These are phyloP conservation scores for Seiridium unicorne DNA, from an alignment of 2,329 filamentous ascomycete genomes.

Conservation along the genomic window DNA sequence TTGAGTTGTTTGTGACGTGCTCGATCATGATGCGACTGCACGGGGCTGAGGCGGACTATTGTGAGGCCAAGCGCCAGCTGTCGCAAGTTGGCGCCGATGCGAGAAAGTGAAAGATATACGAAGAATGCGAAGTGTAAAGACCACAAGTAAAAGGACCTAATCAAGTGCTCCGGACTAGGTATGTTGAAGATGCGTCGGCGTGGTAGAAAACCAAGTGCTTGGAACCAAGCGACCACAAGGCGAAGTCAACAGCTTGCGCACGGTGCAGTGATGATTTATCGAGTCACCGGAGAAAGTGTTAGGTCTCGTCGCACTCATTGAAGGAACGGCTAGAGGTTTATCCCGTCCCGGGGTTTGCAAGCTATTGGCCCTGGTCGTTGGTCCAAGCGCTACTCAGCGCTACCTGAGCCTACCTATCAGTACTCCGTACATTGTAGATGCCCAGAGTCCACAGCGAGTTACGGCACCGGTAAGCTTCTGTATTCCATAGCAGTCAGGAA, in stretches of 20 bases:
- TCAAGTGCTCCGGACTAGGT: not conserved
- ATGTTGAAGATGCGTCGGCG: not conserved
- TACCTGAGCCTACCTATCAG: too few species aligned
- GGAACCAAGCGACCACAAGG: not conserved
- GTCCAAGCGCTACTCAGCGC: too few species aligned
- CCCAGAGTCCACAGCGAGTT: too few species aligned
- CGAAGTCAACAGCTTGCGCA: not conserved
- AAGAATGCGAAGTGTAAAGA: not conserved
- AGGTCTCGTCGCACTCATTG: not conserved
- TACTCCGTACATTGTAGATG: too few species aligned
- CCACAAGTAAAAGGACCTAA: not conserved
- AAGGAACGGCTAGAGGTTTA: not conserved
- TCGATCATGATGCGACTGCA: conserved; percentile 13
- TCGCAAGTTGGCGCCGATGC: conserved; percentile 4
- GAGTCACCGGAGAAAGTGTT: not conserved
- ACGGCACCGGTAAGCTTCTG: too few species aligned
- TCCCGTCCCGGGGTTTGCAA: not conserved
- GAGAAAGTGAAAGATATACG: conserved; percentile 17
- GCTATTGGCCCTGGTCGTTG: too few species aligned
- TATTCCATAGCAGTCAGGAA: too few species aligned
- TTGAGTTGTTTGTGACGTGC: conserved; percentile 15
- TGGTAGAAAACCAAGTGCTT: not conserved
- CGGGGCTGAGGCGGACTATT: not conserved
- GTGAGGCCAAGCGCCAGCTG: not conserved
- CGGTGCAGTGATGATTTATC: conserved; percentile 6